These are phyloP conservation scores for Delitschia confertaspora DNA, from an alignment of 495 filamentous ascomycete genomes.

Conservation along the genomic window DNA sequence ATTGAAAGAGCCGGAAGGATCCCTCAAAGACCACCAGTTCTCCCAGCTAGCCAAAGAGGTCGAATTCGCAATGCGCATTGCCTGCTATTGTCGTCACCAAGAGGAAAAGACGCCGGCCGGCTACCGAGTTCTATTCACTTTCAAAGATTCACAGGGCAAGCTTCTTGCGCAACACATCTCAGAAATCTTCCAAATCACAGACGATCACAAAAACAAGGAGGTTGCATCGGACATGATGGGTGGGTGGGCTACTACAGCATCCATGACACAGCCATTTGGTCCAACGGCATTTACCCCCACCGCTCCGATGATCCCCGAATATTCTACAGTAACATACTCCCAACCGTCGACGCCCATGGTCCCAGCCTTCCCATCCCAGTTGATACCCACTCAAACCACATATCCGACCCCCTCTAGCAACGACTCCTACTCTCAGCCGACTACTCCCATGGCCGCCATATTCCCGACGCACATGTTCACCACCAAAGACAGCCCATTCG, in stretches of 20 bases:
- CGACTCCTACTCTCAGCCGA: conserved; percentile 1
- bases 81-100: conserved; percentile 23
- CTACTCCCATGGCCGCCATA: conserved; percentile 1
- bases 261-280: conserved; percentile 4
- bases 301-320: conserved; percentile 5
- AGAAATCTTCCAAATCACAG: conserved; percentile 14
- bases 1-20: conserved; percentile 16
- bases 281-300: conserved; percentile 1
- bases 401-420: conserved; percentile 10
- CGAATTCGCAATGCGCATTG: conserved; percentile 20
- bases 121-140: conserved; percentile 20
- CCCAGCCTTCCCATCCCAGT: conserved; percentile 8
- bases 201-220: conserved; percentile 24
- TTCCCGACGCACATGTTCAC: neutral
- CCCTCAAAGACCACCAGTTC: conserved; percentile 1
- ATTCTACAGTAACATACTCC: conserved; percentile 4
- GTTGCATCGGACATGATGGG: neutral
- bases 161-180: conserved; percentile 12
- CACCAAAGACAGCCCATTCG: neutral
- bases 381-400: too few species aligned
- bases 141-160: conserved; percentile 11
- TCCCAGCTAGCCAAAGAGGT: conserved; percentile 9
- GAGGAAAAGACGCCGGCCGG: conserved; percentile 18
- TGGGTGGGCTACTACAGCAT: conserved; percentile 4
- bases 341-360: conserved; percentile 13